Evolutionary conservation across 2,329 filamentous ascomycete species (phyloP).

Genomic region (Colletotrichum agaves): DNA sequence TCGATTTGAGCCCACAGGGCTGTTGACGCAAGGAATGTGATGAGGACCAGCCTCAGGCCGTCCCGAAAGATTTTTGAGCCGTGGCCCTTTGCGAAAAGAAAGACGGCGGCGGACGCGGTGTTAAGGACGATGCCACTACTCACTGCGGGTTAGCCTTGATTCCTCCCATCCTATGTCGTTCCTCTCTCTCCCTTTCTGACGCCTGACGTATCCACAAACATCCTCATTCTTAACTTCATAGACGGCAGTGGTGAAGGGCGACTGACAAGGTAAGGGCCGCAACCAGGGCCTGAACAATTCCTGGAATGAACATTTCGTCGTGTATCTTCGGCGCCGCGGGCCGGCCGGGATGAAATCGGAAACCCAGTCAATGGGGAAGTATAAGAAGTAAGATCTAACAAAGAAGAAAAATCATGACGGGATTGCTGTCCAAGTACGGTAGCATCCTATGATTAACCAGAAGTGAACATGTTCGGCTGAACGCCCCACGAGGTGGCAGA

Average conservation of each 20-base stretch:
- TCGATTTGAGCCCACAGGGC: conserved; percentile 64
- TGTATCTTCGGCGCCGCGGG: conserved; percentile 42
- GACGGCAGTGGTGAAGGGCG: background rate
- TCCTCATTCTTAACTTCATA: background rate
- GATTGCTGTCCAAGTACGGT: conserved; percentile 39
- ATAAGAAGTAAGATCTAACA: conserved; percentile 45
- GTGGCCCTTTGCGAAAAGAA: conserved; percentile 59
- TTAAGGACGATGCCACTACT: conserved; percentile 64
- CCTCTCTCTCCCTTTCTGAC: background rate
- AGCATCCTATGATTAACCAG: conserved; percentile 10
- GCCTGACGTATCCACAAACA: background rate
- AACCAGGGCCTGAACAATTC: conserved; percentile 59
- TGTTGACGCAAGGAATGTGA: conserved; percentile 61
- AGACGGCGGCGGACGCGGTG: conserved; percentile 58
- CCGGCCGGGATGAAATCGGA: conserved; percentile 46
- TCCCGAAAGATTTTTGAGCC: conserved; percentile 62
- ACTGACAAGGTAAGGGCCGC: conserved; percentile 67
- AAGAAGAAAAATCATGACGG: conserved; percentile 37
- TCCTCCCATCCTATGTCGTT: background rate
- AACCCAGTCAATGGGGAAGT: conserved; percentile 60
- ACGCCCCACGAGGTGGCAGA: conserved; percentile 35
- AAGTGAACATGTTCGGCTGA: conserved; percentile 25
- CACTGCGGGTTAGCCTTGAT: conserved; percentile 43
- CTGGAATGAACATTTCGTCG: conserved; percentile 57
- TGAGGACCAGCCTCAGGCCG: conserved; percentile 73